These are phyloP conservation scores for Retiboletus flavoniger DNA, from an alignment of 1,284 basidiomycete genomes.

Conservation along the genomic window DNA sequence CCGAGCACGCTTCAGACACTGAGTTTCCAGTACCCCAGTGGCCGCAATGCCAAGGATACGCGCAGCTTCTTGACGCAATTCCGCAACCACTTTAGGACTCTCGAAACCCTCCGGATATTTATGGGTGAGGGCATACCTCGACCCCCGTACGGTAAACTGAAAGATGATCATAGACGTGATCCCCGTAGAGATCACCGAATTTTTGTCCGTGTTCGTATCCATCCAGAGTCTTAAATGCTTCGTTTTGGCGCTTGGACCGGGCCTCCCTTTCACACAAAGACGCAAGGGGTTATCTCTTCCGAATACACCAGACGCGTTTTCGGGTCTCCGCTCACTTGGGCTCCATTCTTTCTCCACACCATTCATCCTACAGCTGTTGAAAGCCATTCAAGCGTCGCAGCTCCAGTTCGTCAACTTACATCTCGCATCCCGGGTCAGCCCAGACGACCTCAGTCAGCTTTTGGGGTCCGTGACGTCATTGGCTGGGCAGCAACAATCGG, in stretches of 20 bases:
- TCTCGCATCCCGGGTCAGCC: constrained; percentile 18
- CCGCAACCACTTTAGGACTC: constrained; percentile 12
- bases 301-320: constrained; percentile 6
- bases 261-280: constrained; percentile 9
- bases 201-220: constrained; percentile 18
- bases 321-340: constrained; percentile 16
- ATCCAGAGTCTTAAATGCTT: constrained; percentile 19
- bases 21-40: constrained; percentile 22
- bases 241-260: constrained; percentile 19
- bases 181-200: constrained; percentile 18
- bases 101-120: constrained; percentile 20
- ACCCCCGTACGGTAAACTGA: background rate
- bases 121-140: constrained; percentile 14
- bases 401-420: constrained; percentile 23
- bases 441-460: constrained; percentile 13
- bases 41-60: constrained; percentile 18
- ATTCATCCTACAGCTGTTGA: constrained; percentile 16
- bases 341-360: constrained; percentile 23
- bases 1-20: constrained; percentile 10
- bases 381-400: constrained; percentile 9
- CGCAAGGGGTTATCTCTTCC: constrained; percentile 11
- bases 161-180: constrained; percentile 11
- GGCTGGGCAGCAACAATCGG: constrained; percentile 12
- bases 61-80: constrained; percentile 19
- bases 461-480: constrained; percentile 12